Percentiles rank a stretch among this genome's conserved stretches.
phyloP scores from a whole-genome alignment of 192 early-diverging fungal genomes.

The Geranomyces variabilis region DNA sequence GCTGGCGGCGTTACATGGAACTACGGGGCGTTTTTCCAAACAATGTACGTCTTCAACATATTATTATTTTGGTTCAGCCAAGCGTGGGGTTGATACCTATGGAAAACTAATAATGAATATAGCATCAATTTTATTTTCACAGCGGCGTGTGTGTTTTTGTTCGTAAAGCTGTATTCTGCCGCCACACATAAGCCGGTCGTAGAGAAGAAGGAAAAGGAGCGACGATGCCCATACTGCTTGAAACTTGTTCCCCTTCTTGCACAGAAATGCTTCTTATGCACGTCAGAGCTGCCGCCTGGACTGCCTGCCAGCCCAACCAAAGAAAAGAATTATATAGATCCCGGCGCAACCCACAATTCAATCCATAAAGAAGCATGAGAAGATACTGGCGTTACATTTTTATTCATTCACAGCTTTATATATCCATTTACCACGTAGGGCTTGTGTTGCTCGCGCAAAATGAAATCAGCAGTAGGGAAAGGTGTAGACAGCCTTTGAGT shows the following conservation, averaged over 20 bases:
- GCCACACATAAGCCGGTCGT: neutral
- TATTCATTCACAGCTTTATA: too few species aligned
- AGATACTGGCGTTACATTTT: too few species aligned
- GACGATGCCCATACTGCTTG: slow-evolving; percentile 25
- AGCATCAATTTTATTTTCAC: slow-evolving; percentile 56
- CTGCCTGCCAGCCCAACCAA: neutral
- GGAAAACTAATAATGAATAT: neutral
- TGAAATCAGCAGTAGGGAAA: too few species aligned
- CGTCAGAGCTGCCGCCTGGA: neutral
- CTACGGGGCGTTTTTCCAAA: slow-evolving; percentile 58
- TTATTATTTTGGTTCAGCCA: neutral
- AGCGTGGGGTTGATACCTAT: too few species aligned
- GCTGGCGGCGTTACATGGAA: slow-evolving; percentile 56
- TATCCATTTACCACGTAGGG: too few species aligned
- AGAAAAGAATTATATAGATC: neutral
- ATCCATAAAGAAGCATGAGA: too few species aligned
- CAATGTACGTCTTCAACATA: slow-evolving; percentile 26
- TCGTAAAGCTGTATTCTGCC: slow-evolving; percentile 45
- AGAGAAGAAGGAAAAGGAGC: slow-evolving; percentile 14
- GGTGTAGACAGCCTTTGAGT: too few species aligned
- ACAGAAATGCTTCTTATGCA: neutral
- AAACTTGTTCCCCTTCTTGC: slow-evolving; percentile 12
- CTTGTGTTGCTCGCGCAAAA: too few species aligned
- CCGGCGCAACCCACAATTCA: too few species aligned
- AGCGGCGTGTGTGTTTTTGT: slow-evolving; percentile 48